Percentiles rank a stretch among this genome's conserved stretches.
These are phyloP conservation scores for Entoloma clypeatum DNA, from an alignment of 1,284 basidiomycete genomes.

Conservation along the genomic window DNA sequence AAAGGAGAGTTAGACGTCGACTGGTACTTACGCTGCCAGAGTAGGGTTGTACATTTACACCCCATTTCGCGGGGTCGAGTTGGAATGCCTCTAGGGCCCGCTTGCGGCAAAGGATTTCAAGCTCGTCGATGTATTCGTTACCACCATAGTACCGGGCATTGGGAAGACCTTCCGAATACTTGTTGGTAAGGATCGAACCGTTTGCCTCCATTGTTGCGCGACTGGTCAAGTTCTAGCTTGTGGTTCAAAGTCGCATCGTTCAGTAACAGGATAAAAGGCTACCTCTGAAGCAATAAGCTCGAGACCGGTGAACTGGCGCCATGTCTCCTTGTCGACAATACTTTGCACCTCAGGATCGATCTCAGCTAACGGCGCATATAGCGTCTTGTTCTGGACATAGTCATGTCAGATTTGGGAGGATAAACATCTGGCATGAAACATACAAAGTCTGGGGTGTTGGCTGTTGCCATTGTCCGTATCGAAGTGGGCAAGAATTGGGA, in stretches of 20 bases:
- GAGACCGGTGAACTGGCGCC: slow-evolving; percentile 96
- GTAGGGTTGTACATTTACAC: slow-evolving; percentile 99
- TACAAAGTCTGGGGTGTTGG: slow-evolving; percentile 58
- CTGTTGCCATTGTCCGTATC: slow-evolving; percentile 55
- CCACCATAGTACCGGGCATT: slow-evolving; percentile 97
- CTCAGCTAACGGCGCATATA: slow-evolving; percentile 87
- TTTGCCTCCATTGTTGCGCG: slow-evolving; percentile 96
- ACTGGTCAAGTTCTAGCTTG: slow-evolving; percentile 84
- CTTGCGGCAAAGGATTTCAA: slow-evolving; percentile 93
- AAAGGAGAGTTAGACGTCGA: background rate
- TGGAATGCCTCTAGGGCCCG: slow-evolving; percentile 96
- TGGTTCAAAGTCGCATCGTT: slow-evolving; percentile 12
- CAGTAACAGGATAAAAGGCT: slow-evolving; percentile 17
- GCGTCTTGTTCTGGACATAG: slow-evolving; percentile 74
- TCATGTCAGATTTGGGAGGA: slow-evolving; percentile 5
- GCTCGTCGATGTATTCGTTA: slow-evolving; percentile 95
- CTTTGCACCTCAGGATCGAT: slow-evolving; percentile 93
- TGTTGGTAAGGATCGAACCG: slow-evolving; percentile 98
- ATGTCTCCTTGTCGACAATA: slow-evolving; percentile 99
- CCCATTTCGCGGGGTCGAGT: slow-evolving; percentile 92
- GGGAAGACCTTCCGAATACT: slow-evolving; percentile 96
- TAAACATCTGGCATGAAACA: slow-evolving; percentile 23
- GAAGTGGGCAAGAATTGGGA: slow-evolving; percentile 20
- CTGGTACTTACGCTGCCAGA: slow-evolving; percentile 76
- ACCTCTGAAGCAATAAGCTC: slow-evolving; percentile 96